Conservation (phyloP, 108 stramenopile species). For the Tribonema minus region DNA sequence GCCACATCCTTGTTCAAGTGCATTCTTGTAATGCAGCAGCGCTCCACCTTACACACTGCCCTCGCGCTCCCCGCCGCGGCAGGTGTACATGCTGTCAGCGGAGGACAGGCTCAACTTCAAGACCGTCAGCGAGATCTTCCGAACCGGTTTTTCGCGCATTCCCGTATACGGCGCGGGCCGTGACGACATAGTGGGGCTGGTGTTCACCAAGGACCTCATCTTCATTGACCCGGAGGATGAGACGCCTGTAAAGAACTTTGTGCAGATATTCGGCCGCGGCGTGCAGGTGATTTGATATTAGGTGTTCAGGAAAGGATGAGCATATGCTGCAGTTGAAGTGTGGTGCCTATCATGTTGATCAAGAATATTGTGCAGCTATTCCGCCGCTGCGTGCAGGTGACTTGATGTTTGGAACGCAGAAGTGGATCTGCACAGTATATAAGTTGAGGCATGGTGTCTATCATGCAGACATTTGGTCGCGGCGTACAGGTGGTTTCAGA, state of each 20-base stretch:
- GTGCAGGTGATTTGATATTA: slow-evolving; percentile 4
- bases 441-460: too few species aligned
- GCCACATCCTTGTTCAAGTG: too few species aligned
- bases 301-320: too few species aligned
- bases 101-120: slow-evolving; percentile 77
- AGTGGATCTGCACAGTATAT: too few species aligned
- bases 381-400: slow-evolving; percentile 56
- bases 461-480: slow-evolving; percentile 85
- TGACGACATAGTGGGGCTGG: slow-evolving; percentile 86
- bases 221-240: slow-evolving; percentile 95
- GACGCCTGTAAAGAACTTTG: slow-evolving; percentile 75
- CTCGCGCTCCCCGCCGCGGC: too few species aligned
- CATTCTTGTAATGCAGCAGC: too few species aligned
- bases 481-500: background rate
- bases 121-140: slow-evolving; percentile 29
- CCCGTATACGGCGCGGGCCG: slow-evolving; percentile 52
- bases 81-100: slow-evolving; percentile 81
- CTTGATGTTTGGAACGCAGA: too few species aligned
- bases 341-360: too few species aligned
- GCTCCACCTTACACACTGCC: too few species aligned
- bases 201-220: slow-evolving; percentile 97
- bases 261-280: slow-evolving; percentile 81
- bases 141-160: slow-evolving; percentile 74
- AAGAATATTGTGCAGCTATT: slow-evolving; percentile 83
- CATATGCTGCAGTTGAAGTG: too few species aligned